Evolutionary conservation across 129 eudicot species (phyloP).

Genomic region (Kitagawia praeruptora): DNA sequence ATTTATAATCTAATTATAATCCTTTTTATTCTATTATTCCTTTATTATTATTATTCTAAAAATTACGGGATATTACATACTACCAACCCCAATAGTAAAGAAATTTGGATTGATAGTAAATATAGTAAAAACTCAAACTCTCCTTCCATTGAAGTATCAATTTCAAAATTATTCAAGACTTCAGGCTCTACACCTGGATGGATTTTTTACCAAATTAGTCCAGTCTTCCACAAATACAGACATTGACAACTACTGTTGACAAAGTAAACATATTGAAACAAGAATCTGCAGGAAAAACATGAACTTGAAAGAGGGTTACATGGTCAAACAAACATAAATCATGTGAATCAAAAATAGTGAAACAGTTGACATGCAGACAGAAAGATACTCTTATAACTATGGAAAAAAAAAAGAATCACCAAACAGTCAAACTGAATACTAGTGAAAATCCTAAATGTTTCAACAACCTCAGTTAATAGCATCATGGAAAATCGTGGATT

Average conservation of each 20-base stretch:
- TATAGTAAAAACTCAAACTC: neutral
- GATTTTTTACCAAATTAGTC: neutral
- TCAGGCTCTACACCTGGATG: neutral
- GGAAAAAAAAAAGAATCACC: neutral
- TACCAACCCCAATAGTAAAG: neutral
- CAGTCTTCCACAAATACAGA: neutral
- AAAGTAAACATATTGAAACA: neutral
- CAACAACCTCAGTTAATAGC: too few relatives aligned
- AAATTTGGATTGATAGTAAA: neutral
- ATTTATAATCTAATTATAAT: too few relatives aligned
- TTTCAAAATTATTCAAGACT: neutral
- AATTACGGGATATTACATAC: too few relatives aligned
- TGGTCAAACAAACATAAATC: constrained; percentile 5
- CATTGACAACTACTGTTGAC: neutral
- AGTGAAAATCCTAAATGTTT: too few relatives aligned
- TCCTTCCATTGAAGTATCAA: neutral
- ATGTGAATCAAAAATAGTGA: neutral
- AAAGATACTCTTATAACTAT: neutral
- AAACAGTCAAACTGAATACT: neutral
- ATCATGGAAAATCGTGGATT: too few relatives aligned
- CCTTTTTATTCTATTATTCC: too few relatives aligned
- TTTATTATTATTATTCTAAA: too few relatives aligned
- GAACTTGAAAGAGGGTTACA: neutral
- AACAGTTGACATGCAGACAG: neutral
- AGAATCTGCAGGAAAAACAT: neutral